A percentile compares a stretch with the other conserved stretches of the same genome.
Conservation (phyloP, 2,329 filamentous ascomycete genomes). For the Colletotrichum liriopes region DNA sequence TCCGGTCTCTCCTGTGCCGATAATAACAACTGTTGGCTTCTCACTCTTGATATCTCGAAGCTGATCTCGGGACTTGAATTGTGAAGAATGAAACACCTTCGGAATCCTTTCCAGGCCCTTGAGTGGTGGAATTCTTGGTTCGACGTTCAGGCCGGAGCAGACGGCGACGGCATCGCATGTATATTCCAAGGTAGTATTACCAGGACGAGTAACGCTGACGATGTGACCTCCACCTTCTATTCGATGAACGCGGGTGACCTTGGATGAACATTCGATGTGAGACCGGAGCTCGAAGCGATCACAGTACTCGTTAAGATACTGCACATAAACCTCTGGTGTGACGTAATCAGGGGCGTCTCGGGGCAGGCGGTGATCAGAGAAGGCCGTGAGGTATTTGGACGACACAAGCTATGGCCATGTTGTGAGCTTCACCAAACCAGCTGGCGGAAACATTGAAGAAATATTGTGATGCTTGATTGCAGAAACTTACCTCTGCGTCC, state of each 20-base stretch:
- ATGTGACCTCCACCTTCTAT: constrained; percentile 19
- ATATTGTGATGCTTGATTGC: neutral
- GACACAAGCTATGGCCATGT: constrained; percentile 54
- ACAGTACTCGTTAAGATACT: constrained; percentile 61
- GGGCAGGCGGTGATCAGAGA: constrained; percentile 64
- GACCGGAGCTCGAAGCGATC: constrained; percentile 56
- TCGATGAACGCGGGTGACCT: constrained; percentile 49
- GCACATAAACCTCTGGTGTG: constrained; percentile 56
- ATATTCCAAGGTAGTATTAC: constrained; percentile 30
- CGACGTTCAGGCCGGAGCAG: constrained; percentile 61
- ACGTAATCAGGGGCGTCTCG: constrained; percentile 62
- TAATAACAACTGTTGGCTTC: constrained; percentile 56
- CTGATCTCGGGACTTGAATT: constrained; percentile 58
- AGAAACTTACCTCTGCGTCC: constrained; percentile 56
- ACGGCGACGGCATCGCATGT: constrained; percentile 63
- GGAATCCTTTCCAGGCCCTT: constrained; percentile 57
- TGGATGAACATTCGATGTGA: constrained; percentile 55
- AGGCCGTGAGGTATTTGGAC: constrained; percentile 65
- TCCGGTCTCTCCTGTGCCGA: constrained; percentile 63
- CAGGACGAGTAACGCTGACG: constrained; percentile 13
- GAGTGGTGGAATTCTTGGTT: constrained; percentile 57
- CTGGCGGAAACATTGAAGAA: neutral
- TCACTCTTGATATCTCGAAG: constrained; percentile 55
- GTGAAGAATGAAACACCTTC: constrained; percentile 59
- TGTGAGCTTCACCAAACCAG: constrained; percentile 3